Conservation (phyloP, 2,329 filamentous ascomycete species). For the Phoma sp. region DNA sequence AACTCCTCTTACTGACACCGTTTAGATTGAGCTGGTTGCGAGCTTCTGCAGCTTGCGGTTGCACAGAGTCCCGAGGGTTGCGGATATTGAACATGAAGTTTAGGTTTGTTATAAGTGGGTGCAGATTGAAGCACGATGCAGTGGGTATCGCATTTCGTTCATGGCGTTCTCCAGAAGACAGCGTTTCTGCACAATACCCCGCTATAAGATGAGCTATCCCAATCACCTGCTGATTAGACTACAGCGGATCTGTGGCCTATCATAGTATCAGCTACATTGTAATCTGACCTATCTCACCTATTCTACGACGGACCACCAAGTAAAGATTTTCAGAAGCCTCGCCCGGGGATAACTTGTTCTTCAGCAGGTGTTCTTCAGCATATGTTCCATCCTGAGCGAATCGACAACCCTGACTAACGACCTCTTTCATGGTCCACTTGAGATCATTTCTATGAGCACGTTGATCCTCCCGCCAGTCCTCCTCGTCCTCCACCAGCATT, state of each 20-base stretch:
- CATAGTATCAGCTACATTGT: constrained; percentile 7
- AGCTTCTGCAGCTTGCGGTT: constrained; percentile 35
- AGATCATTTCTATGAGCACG: neutral
- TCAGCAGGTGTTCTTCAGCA: neutral
- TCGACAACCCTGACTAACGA: neutral
- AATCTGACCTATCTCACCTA: too few relatives aligned
- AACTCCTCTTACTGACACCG: neutral
- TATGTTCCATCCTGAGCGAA: neutral
- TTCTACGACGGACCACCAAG: too few relatives aligned
- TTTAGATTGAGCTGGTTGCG: constrained; percentile 40
- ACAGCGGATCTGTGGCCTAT: constrained; percentile 27
- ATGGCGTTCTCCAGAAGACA: too few relatives aligned
- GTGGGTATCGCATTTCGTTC: too few relatives aligned
- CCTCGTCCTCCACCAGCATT: too few relatives aligned
- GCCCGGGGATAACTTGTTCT: too few relatives aligned
- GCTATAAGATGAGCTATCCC: constrained; percentile 33
- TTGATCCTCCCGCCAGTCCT: too few relatives aligned
- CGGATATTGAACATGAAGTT: constrained; percentile 43
- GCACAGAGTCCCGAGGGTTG: constrained; percentile 39
- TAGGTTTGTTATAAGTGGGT: constrained; percentile 4
- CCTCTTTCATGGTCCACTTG: neutral
- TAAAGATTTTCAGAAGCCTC: too few relatives aligned
- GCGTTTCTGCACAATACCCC: neutral
- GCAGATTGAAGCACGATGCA: too few relatives aligned
- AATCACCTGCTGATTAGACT: constrained; percentile 32